phyloP scores from a whole-genome alignment of 257 asterid genomes.

The Nemophila menziesii region DNA sequence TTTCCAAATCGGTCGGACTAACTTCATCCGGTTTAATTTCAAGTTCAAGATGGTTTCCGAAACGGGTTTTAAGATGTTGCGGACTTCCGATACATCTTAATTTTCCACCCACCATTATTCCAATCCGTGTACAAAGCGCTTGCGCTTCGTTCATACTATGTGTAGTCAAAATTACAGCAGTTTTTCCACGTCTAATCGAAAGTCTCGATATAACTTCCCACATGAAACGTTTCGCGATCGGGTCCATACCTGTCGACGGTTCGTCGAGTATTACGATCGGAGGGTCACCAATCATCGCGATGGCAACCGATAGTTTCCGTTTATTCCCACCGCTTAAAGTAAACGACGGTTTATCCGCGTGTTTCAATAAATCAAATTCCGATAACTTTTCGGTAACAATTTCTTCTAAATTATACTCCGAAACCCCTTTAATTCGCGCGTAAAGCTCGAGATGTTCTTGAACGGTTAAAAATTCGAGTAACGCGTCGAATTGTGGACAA shows the following conservation, averaged over 20 bases:
- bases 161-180: slow-evolving; percentile 91
- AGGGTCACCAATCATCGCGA: slow-evolving; percentile 98
- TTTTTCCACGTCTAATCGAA: slow-evolving; percentile 88
- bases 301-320: slow-evolving; percentile 91
- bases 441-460: slow-evolving; percentile 93
- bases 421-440: slow-evolving; percentile 93
- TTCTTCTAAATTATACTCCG: slow-evolving; percentile 52
- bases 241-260: slow-evolving; percentile 99
- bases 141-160: slow-evolving; percentile 99
- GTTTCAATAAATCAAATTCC: slow-evolving; percentile 85
- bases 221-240: slow-evolving; percentile 97
- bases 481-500: slow-evolving; percentile 97
- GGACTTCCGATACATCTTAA: slow-evolving; percentile 97
- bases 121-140: slow-evolving; percentile 93
- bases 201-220: slow-evolving; percentile 97
- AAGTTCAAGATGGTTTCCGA: slow-evolving; percentile 92
- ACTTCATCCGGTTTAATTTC: slow-evolving; percentile 96
- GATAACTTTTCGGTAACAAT: slow-evolving; percentile 66
- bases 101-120: slow-evolving; percentile 98
- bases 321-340: slow-evolving; percentile 96
- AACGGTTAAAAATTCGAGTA: slow-evolving; percentile 69
- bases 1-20: slow-evolving; percentile 49
- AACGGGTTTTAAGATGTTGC: slow-evolving; percentile 87
- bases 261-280: slow-evolving; percentile 97
- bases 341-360: slow-evolving; percentile 85